These are phyloP conservation scores for Fusarium luffae DNA, from an alignment of 2,329 filamentous ascomycete species.

Conservation along the genomic window DNA sequence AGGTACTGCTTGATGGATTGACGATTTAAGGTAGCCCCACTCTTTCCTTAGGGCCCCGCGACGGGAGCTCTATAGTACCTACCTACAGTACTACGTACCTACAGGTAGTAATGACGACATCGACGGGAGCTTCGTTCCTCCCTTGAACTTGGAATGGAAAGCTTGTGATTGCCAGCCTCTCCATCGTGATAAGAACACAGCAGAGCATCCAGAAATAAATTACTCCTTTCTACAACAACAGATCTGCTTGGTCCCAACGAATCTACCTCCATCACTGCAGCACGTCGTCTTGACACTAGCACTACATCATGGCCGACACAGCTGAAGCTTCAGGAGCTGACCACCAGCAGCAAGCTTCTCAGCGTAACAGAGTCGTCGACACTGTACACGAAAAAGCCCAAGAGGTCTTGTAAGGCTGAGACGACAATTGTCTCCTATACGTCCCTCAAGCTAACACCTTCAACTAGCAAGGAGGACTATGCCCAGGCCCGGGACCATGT, in stretches of 20 bases:
- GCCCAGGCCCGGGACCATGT: constrained; percentile 72
- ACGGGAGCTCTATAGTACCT: not conserved
- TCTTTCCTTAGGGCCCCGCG: constrained; percentile 7
- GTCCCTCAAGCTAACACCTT: constrained; percentile 15
- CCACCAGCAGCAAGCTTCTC: constrained; percentile 33
- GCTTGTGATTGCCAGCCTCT: constrained; percentile 28
- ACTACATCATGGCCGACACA: constrained; percentile 42
- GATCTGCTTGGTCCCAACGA: not conserved
- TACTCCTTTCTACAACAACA: not conserved
- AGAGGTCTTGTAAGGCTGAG: constrained; percentile 57
- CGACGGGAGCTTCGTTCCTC: constrained; percentile 30
- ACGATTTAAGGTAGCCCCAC: constrained; percentile 27
- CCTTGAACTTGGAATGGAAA: constrained; percentile 34
- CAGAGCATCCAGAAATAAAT: not conserved
- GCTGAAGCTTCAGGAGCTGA: constrained; percentile 38
- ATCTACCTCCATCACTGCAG: not conserved
- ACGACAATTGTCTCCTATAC: not conserved
- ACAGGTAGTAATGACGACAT: constrained; percentile 40
- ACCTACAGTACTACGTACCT: not conserved
- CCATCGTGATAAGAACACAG: constrained; percentile 14
- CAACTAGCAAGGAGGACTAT: constrained; percentile 73
- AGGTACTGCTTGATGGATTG: not conserved
- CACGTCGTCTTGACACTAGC: not conserved
- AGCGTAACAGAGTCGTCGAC: constrained; percentile 50
- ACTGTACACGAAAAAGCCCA: constrained; percentile 60